phyloP scores from a whole-genome alignment of 768 basidiomycete species.

The Suillus spraguei region DNA sequence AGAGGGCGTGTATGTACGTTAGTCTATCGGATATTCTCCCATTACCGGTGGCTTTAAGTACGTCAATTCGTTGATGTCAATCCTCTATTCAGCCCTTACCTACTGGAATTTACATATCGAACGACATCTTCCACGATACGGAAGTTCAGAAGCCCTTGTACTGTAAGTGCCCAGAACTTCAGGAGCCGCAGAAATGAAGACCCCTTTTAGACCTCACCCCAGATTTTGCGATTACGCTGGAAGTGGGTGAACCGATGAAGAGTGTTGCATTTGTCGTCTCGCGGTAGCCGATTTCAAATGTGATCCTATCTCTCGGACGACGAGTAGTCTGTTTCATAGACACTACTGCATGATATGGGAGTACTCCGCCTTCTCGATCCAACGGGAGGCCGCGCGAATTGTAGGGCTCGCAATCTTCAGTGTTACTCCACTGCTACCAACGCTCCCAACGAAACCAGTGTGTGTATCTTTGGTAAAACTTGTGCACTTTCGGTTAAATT shows the following conservation, averaged over 20 bases:
- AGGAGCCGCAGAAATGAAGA: slow-evolving; percentile 3
- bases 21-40: not conserved
- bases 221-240: slow-evolving; percentile 7
- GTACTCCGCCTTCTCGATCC: not conserved
- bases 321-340: not conserved
- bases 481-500: slow-evolving; percentile 6
- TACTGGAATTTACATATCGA: slow-evolving; percentile 6
- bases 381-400: not conserved
- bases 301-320: slow-evolving; percentile 4
- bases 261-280: not conserved
- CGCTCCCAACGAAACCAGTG: not conserved
- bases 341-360: not conserved
- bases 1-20: not conserved
- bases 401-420: not conserved
- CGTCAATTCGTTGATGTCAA: slow-evolving; percentile 1
- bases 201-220: slow-evolving; percentile 6
- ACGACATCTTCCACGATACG: not conserved
- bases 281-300: slow-evolving; percentile 2
- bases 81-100: slow-evolving; percentile 1
- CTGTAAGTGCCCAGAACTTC: not conserved
- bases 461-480: not conserved
- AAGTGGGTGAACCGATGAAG: slow-evolving; percentile 4
- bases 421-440: no score
- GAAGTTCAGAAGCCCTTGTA: not conserved
- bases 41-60: not conserved